phyloP scores from a whole-genome alignment of 2,329 filamentous ascomycete species.

The Colletotrichum tropicale region DNA sequence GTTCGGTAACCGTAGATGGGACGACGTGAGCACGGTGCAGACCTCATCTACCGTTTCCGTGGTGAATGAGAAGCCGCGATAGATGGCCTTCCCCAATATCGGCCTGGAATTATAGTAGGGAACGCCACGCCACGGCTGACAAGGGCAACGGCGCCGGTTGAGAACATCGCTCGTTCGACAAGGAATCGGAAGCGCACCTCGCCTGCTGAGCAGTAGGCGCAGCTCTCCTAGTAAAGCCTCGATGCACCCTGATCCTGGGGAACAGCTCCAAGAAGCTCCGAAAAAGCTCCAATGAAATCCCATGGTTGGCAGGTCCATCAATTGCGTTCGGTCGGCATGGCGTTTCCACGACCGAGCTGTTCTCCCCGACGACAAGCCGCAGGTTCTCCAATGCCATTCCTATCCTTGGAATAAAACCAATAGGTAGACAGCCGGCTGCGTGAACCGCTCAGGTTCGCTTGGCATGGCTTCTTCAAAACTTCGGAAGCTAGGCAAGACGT shows the following conservation, averaged over 20 bases:
- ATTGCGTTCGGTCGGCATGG: neutral
- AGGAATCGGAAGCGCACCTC: neutral
- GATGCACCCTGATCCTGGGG: neutral
- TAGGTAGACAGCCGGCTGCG: neutral
- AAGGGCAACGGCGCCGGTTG: neutral
- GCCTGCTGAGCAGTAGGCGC: neutral
- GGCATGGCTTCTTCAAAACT: neutral
- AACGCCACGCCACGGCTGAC: neutral
- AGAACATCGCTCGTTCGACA: neutral
- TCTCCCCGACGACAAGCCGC: neutral
- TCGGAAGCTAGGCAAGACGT: neutral
- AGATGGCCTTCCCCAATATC: neutral
- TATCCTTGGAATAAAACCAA: neutral
- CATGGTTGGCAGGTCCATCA: neutral
- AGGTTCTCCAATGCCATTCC: neutral
- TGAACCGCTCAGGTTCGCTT: neutral
- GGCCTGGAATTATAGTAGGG: neutral
- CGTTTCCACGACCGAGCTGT: neutral
- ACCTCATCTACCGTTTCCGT: conserved; percentile 15
- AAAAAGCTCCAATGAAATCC: neutral
- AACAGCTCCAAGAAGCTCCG: neutral
- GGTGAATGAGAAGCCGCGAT: neutral
- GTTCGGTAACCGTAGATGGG: neutral
- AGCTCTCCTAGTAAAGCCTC: neutral
- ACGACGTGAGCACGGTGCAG: neutral